Evolutionary conservation across 2,329 filamentous ascomycete genomes (phyloP), one percentile per base, ranked within the genome.

Genomic region (Macrophomina pseudophaseolina): DNA sequence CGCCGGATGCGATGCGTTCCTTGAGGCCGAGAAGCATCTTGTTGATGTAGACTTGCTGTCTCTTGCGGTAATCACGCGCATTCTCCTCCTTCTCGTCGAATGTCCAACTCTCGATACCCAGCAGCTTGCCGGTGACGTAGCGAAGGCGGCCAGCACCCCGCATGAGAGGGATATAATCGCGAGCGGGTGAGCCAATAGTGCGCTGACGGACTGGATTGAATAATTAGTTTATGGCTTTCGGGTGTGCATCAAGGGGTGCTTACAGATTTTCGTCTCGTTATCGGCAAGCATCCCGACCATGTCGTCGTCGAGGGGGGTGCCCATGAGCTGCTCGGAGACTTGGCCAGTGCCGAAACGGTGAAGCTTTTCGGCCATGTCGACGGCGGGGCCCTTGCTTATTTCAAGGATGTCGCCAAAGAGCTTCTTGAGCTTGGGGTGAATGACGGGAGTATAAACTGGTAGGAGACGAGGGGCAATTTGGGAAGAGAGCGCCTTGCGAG

Each of bases 241-340:
- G n/a, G n/a, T 16, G 40, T 11, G 16, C 7, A 18, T 5, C 32
- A n/a, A 23, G 51, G 46, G n/a, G 11, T 56, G 60, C 68, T 69
- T 48, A 69, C 68, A 69, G 44, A 69, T 69, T 40, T 69, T 69
- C 16, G 68, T 69, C 51, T 69, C 68, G 53, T 69, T 69, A 28
- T 66, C 64, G 35, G 68, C 67, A n/a, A 69, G 68, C 67, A 68
- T 66, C 63, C 64, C 68, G 28, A 69, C 68, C 51, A 68, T 63
- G 30, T 68, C 68, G 32, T 69, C 67, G 59, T 69, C 67, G 42
- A 69, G 67, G 1, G 63, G 54, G 35, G 46, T 54, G 16, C 68
- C 68, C 68, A 69, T 69, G 30, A 69, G 66, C 56, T 69, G 67
- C 49, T 69, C 68, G 2, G 68, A 68, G 38, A 69, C 67, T 52